These are phyloP conservation scores for Curvularia lunata DNA, from an alignment of 2,329 filamentous ascomycete species.

Conservation along the genomic window DNA sequence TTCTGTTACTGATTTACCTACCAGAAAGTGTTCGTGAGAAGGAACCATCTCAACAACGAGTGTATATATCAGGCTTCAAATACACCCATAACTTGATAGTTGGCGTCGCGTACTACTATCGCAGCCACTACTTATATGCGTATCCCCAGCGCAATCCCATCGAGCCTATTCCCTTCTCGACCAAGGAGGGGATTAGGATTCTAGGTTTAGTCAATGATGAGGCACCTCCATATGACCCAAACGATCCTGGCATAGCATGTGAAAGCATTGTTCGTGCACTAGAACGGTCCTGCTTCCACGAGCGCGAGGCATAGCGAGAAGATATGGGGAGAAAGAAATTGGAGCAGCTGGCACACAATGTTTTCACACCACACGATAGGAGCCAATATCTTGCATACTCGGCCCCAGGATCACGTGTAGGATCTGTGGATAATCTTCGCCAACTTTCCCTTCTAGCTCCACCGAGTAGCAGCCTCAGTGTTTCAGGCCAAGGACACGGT, in stretches of 20 bases:
- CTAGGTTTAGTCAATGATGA: slow-evolving; percentile 11
- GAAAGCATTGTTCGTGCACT: slow-evolving; percentile 27
- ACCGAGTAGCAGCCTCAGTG: neutral
- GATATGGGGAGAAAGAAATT: too few relatives aligned
- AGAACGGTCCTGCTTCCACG: slow-evolving; percentile 6
- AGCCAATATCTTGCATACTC: slow-evolving; percentile 33
- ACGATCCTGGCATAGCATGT: neutral
- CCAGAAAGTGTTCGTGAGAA: neutral
- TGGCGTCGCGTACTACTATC: slow-evolving; percentile 40
- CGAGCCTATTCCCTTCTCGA: slow-evolving; percentile 29
- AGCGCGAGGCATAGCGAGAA: neutral
- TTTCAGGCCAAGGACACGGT: neutral
- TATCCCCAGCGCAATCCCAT: slow-evolving; percentile 24
- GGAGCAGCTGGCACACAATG: neutral
- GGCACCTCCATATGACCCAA: slow-evolving; percentile 20
- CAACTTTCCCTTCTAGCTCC: slow-evolving; percentile 6
- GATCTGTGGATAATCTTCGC: slow-evolving; percentile 21
- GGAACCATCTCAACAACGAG: slow-evolving; percentile 20
- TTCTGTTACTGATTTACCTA: neutral
- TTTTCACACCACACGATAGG: slow-evolving; percentile 30
- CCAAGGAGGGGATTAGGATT: slow-evolving; percentile 27
- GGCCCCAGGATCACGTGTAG: slow-evolving; percentile 31
- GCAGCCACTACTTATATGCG: slow-evolving; percentile 40
- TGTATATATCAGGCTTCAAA: slow-evolving; percentile 35
- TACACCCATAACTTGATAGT: slow-evolving; percentile 30